phyloP scores from a whole-genome alignment of 2,329 filamentous ascomycete genomes.

The Allantophomopsis lycopodina region DNA sequence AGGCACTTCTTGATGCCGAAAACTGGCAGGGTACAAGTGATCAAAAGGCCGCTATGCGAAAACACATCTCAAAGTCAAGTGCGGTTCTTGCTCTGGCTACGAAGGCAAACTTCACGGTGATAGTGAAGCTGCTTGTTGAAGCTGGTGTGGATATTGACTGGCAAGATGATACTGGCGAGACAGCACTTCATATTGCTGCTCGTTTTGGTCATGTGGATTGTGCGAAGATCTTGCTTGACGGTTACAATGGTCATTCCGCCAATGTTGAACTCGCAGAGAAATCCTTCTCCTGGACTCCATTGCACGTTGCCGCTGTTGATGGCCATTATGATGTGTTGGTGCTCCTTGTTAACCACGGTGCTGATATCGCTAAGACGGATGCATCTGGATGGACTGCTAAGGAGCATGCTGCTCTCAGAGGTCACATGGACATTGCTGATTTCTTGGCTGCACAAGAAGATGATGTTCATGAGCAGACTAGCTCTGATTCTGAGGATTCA shows the following conservation, averaged over 20 bases:
- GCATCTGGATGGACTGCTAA: constrained; percentile 88
- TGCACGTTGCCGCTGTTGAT: constrained; percentile 86
- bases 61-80: constrained; percentile 66
- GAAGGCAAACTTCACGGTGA: constrained; percentile 72
- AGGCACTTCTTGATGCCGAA: constrained; percentile 67
- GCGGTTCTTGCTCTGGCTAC: constrained; percentile 80
- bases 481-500: constrained; percentile 18
- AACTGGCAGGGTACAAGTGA: constrained; percentile 53
- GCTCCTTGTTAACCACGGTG: constrained; percentile 64
- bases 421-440: constrained; percentile 70
- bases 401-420: constrained; percentile 83
- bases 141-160: constrained; percentile 90
- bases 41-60: constrained; percentile 49
- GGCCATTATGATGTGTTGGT: constrained; percentile 65
- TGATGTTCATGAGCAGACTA: constrained; percentile 5
- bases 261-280: constrained; percentile 69
- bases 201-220: constrained; percentile 77
- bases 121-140: constrained; percentile 77
- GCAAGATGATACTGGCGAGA: constrained; percentile 81
- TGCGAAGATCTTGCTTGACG: constrained; percentile 60
- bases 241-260: constrained; percentile 55
- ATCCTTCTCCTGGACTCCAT: constrained; percentile 86
- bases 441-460: constrained; percentile 43
- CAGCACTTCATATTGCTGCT: constrained; percentile 81
- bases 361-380: constrained; percentile 61